phyloP scores from a whole-genome alignment of 1,139 yeast genomes.

The Saccharomyces hybrid region DNA sequence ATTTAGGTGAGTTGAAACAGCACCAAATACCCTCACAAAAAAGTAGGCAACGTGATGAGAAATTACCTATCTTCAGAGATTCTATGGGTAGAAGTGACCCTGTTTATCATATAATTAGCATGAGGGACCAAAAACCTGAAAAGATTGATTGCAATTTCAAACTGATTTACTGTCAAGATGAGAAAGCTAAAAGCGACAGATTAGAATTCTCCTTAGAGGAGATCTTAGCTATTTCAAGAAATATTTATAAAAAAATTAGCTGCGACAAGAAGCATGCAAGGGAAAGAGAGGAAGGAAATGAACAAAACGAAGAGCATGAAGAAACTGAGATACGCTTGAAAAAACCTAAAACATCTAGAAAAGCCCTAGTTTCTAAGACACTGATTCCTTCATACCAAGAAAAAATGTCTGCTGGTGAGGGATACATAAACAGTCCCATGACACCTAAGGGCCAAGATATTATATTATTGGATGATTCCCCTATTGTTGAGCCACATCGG shows the following conservation, averaged over 20 bases:
- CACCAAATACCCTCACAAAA: constrained; percentile 31
- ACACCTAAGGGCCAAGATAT: background rate
- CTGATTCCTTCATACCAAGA: background rate
- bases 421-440: background rate
- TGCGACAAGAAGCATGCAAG: background rate
- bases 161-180: constrained; percentile 42
- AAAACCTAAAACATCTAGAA: background rate
- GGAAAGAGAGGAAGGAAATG: background rate
- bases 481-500: background rate
- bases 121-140: constrained; percentile 58
- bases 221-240: constrained; percentile 44
- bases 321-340: background rate
- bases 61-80: constrained; percentile 41
- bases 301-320: background rate
- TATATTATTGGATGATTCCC: background rate
- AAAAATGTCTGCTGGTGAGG: background rate
- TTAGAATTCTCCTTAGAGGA: constrained; percentile 53
- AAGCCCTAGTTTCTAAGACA: background rate
- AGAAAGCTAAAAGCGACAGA: constrained; percentile 29
- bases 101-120: constrained; percentile 42
- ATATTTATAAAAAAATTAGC: constrained; percentile 20
- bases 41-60: constrained; percentile 25
- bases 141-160: constrained; percentile 55
- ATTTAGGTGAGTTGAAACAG: constrained; percentile 18
- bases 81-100: constrained; percentile 30